Conservation (phyloP, 163 green algal genomes). For the Volvox carteri region DNA sequence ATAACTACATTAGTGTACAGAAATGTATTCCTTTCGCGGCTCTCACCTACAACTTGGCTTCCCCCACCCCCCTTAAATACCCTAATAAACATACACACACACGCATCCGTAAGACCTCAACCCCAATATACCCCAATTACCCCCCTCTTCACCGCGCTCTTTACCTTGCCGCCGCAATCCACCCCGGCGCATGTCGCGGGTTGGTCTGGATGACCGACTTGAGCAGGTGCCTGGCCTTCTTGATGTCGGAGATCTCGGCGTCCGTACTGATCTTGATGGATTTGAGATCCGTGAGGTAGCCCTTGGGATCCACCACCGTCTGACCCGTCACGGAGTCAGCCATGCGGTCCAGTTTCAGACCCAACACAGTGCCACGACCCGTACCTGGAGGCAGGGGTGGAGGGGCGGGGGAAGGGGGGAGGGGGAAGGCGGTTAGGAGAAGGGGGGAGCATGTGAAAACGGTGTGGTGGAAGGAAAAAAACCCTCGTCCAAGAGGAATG, state of each 20-base stretch:
- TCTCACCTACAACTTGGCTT: too few relatives aligned
- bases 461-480: too few relatives aligned
- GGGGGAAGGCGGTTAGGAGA: too few relatives aligned
- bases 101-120: background rate
- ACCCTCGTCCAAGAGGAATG: too few relatives aligned
- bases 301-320: conserved; percentile 97
- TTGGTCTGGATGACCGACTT: conserved; percentile 98
- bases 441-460: too few relatives aligned
- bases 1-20: too few relatives aligned
- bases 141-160: conserved; percentile 92
- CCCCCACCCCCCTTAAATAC: background rate
- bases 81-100: background rate
- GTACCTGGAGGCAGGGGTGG: conserved; percentile 38
- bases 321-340: conserved; percentile 86
- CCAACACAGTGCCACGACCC: conserved; percentile 89
- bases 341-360: conserved; percentile 96
- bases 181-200: conserved; percentile 95
- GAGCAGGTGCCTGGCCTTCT: conserved; percentile 96
- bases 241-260: conserved; percentile 98
- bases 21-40: too few relatives aligned
- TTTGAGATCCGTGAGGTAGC: conserved; percentile 98
- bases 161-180: conserved; percentile 95
- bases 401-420: too few relatives aligned
- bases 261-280: conserved; percentile 85
- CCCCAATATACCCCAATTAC: background rate